Conservation (phyloP, 2,329 filamentous ascomycete genomes). For the Alternaria arborescens region DNA sequence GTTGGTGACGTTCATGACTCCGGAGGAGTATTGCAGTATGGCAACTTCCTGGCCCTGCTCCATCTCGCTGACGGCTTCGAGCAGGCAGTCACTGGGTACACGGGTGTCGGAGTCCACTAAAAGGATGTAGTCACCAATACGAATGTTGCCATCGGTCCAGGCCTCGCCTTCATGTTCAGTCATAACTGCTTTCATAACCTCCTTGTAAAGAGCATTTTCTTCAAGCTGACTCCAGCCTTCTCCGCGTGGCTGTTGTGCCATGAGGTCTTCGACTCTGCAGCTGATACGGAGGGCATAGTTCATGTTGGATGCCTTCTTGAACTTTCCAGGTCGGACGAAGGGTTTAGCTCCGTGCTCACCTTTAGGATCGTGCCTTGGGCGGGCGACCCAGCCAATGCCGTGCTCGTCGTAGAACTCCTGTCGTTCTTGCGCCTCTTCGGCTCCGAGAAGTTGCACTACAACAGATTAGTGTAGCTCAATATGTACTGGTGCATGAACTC, state of each 20-base stretch:
- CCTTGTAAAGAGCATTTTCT: conserved; percentile 44
- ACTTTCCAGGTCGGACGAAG: conserved; percentile 47
- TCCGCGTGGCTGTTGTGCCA: conserved; percentile 49
- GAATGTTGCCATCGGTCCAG: conserved; percentile 84
- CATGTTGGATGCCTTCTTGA: conserved; percentile 72
- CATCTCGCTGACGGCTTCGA: conserved; percentile 84
- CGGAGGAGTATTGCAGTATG: conserved; percentile 76
- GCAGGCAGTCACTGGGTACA: conserved; percentile 73
- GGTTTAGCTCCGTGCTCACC: conserved; percentile 23
- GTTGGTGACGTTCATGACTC: conserved; percentile 75
- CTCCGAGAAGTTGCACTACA: conserved; percentile 64
- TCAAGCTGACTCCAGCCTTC: conserved; percentile 44
- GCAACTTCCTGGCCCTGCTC: conserved; percentile 80
- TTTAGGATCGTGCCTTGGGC: conserved; percentile 54
- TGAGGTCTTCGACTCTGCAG: conserved; percentile 68
- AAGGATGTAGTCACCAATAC: conserved; percentile 83
- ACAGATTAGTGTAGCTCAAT: conserved; percentile 3
- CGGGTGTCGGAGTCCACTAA: conserved; percentile 59
- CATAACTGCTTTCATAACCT: conserved; percentile 67
- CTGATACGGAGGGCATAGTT: conserved; percentile 73
- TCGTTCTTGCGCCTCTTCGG: conserved; percentile 54
- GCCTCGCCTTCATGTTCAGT: conserved; percentile 71
- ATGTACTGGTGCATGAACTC: conserved; percentile 2
- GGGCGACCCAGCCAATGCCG: conserved; percentile 60
- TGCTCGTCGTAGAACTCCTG: conserved; percentile 61